A percentile compares a stretch with the other conserved stretches of the same genome.
Conservation (phyloP, 2,329 filamentous ascomycete species). For the Penicillium polonicum region DNA sequence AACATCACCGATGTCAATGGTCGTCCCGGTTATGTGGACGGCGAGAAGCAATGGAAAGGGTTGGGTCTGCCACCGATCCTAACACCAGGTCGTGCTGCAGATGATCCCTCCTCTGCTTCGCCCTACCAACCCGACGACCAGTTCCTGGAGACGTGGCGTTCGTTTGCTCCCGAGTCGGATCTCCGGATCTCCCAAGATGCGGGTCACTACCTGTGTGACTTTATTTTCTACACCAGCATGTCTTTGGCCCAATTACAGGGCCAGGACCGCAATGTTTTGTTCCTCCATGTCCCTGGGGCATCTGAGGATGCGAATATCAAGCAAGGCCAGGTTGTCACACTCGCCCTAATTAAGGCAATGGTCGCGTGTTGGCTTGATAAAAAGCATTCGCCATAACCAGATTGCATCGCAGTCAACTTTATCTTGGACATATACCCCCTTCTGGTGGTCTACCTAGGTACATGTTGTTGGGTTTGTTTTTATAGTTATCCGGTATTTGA, state of each 20-base stretch:
- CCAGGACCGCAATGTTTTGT: slow-evolving; percentile 54
- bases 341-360: slow-evolving; percentile 46
- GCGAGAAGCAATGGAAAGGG: slow-evolving; percentile 55
- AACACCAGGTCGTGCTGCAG: slow-evolving; percentile 44
- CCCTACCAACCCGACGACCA: slow-evolving; percentile 34
- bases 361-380: slow-evolving; percentile 42
- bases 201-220: slow-evolving; percentile 74
- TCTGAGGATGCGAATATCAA: slow-evolving; percentile 50
- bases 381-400: slow-evolving; percentile 9
- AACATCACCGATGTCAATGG: slow-evolving; percentile 68
- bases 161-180: slow-evolving; percentile 35
- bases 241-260: slow-evolving; percentile 41
- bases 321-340: slow-evolving; percentile 40
- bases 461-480: neutral
- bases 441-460: neutral
- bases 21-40: slow-evolving; percentile 39
- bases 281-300: slow-evolving; percentile 70
- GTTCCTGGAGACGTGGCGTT: slow-evolving; percentile 38
- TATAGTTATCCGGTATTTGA: neutral
- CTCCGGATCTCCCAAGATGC: slow-evolving; percentile 66
- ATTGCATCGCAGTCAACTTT: neutral
- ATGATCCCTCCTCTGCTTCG: slow-evolving; percentile 8
- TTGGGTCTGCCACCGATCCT: slow-evolving; percentile 53
- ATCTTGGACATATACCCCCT: neutral
- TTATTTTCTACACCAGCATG: slow-evolving; percentile 71